These are phyloP conservation scores for Umbelopsis sp. DNA, from an alignment of 192 early-diverging fungal genomes.

Conservation along the genomic window DNA sequence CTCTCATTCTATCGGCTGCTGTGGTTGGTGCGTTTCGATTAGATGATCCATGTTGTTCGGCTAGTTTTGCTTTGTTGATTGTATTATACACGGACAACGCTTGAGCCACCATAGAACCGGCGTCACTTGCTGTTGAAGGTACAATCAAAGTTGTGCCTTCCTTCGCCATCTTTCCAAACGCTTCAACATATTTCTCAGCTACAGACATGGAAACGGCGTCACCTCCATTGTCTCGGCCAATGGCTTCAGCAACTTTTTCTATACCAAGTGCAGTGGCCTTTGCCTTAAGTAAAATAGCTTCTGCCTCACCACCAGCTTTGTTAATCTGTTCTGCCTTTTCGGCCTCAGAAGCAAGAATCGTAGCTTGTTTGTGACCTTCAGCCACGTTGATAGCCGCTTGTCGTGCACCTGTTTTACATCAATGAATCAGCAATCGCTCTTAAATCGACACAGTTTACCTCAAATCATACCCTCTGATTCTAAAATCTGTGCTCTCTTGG, in stretches of 20 bases:
- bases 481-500: conserved; percentile 94
- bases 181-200: conserved; percentile 96
- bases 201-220: conserved; percentile 89
- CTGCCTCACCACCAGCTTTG: conserved; percentile 85
- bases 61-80: conserved; percentile 45
- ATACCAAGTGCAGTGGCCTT: conserved; percentile 83
- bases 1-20: conserved; percentile 29
- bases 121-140: conserved; percentile 81
- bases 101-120: conserved; percentile 89
- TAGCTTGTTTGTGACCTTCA: conserved; percentile 90
- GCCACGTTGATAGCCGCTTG: conserved; percentile 98
- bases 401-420: conserved; percentile 51
- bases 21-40: neutral
- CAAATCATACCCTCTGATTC: conserved; percentile 64
- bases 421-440: neutral
- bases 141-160: conserved; percentile 89
- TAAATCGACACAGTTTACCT: neutral
- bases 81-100: conserved; percentile 55
- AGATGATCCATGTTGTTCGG: neutral
- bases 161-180: conserved; percentile 92
- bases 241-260: conserved; percentile 77
- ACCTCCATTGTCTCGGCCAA: conserved; percentile 65
- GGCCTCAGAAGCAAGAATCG: conserved; percentile 95
- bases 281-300: conserved; percentile 85
- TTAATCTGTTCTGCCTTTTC: conserved; percentile 89